These are phyloP conservation scores for Globisporangium spinosum DNA, from an alignment of 352 stramenopile species.

Conservation along the genomic window DNA sequence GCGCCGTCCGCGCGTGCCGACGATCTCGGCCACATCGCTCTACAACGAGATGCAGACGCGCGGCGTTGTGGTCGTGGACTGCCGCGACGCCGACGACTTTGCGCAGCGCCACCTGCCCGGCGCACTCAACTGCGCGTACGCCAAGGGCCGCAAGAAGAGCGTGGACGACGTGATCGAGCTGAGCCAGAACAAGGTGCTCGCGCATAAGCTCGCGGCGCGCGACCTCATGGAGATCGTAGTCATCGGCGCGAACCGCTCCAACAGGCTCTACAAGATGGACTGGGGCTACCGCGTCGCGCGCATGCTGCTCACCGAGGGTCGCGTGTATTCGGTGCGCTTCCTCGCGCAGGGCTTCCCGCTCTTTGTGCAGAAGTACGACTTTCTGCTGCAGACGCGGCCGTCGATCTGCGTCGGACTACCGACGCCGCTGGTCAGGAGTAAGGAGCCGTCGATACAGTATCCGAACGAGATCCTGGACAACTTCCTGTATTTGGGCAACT, in stretches of 20 bases:
- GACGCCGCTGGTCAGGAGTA: not conserved
- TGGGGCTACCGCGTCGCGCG: slow-evolving; percentile 66
- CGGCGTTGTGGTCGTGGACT: slow-evolving; percentile 65
- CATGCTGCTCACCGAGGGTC: slow-evolving; percentile 57
- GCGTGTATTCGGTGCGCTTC: slow-evolving; percentile 73
- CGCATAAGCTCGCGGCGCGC: slow-evolving; percentile 41
- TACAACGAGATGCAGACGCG: slow-evolving; percentile 73
- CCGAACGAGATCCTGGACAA: slow-evolving; percentile 75
- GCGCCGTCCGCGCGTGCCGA: slow-evolving; percentile 36
- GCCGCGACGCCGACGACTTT: slow-evolving; percentile 50
- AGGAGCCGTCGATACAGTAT: slow-evolving; percentile 34
- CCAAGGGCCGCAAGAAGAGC: slow-evolving; percentile 26
- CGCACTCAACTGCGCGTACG: slow-evolving; percentile 52
- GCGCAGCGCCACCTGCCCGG: slow-evolving; percentile 35
- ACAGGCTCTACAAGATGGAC: slow-evolving; percentile 57
- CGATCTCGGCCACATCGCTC: slow-evolving; percentile 62
- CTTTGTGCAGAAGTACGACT: slow-evolving; percentile 70
- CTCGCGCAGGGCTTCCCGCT: slow-evolving; percentile 56
- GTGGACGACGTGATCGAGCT: slow-evolving; percentile 54
- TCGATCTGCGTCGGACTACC: slow-evolving; percentile 16
- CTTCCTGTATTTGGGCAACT: slow-evolving; percentile 76
- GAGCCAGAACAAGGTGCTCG: slow-evolving; percentile 31
- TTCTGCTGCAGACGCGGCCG: slow-evolving; percentile 38
- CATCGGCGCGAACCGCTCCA: slow-evolving; percentile 49
- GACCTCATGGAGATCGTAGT: slow-evolving; percentile 76